phyloP scores from a whole-genome alignment of 306 rosid genomes.

The Acacia confusa region DNA sequence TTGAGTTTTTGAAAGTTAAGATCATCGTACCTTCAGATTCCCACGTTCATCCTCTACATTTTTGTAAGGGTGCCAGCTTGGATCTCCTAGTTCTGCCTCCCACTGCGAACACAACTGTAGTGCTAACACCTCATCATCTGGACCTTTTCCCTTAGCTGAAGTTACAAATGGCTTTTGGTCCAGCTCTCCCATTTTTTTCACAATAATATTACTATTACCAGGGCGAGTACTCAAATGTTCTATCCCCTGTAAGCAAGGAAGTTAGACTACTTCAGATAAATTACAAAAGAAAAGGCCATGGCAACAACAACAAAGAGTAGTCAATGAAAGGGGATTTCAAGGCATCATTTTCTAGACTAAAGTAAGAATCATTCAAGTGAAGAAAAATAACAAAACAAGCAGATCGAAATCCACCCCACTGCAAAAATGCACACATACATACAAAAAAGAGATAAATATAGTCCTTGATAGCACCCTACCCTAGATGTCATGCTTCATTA shows the following conservation, averaged over 20 bases:
- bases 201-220: neutral
- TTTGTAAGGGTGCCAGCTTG: constrained; percentile 87
- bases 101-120: constrained; percentile 34
- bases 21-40: constrained; percentile 33
- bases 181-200: constrained; percentile 25
- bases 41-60: constrained; percentile 38
- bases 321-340: neutral
- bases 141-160: neutral
- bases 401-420: neutral
- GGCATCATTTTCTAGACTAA: neutral
- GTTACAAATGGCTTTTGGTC: constrained; percentile 48
- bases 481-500: neutral
- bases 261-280: neutral
- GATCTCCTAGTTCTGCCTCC: constrained; percentile 62
- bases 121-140: constrained; percentile 2
- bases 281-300: neutral
- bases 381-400: neutral
- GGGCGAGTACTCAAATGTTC: neutral
- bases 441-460: neutral
- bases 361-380: neutral
- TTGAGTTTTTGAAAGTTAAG: neutral
- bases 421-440: neutral
- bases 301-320: neutral
- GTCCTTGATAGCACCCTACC: neutral
- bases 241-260: neutral